A percentile compares a stretch with the other conserved stretches of the same genome.
These are phyloP conservation scores for Neurospora sublineolata DNA, from an alignment of 495 filamentous ascomycete genomes.

Conservation along the genomic window DNA sequence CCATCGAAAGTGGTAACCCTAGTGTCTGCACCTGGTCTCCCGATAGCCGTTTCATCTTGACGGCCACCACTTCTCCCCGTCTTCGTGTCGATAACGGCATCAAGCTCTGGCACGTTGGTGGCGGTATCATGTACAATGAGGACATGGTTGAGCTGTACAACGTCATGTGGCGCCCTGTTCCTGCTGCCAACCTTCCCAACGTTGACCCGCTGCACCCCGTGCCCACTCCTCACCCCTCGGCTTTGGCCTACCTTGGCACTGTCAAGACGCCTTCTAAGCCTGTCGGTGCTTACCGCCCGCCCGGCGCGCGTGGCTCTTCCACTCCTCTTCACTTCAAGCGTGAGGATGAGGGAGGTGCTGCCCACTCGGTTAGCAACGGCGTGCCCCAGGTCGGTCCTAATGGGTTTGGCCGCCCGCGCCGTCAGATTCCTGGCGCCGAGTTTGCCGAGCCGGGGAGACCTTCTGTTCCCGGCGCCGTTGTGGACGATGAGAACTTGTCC, in stretches of 20 bases:
- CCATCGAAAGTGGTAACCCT: constrained; percentile 89
- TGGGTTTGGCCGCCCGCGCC: constrained; percentile 64
- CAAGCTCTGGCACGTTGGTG: constrained; percentile 87
- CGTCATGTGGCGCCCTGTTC: constrained; percentile 78
- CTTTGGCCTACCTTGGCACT: constrained; percentile 67
- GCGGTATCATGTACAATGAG: constrained; percentile 84
- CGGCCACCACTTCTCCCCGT: constrained; percentile 88
- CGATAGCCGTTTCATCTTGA: constrained; percentile 88
- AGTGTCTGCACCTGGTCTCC: constrained; percentile 95
- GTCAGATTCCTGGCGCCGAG: constrained; percentile 42
- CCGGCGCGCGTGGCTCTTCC: constrained; percentile 79
- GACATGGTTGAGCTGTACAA: constrained; percentile 91
- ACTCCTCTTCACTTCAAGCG: constrained; percentile 94
- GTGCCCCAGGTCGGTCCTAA: constrained; percentile 53
- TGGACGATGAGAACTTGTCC: constrained; percentile 60
- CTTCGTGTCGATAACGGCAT: constrained; percentile 94
- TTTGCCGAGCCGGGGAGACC: constrained; percentile 23
- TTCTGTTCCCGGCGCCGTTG: constrained; percentile 64
- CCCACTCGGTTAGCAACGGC: constrained; percentile 71
- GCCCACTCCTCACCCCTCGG: constrained; percentile 75
- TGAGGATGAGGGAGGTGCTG: constrained; percentile 90
- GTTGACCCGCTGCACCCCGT: constrained; percentile 66
- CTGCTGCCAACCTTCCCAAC: constrained; percentile 44
- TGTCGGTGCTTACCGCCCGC: constrained; percentile 88
- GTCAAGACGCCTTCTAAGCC: constrained; percentile 90